Base-by-base conservation (phyloP, 331 rosid species). In the Acacia concinna region DNA sequence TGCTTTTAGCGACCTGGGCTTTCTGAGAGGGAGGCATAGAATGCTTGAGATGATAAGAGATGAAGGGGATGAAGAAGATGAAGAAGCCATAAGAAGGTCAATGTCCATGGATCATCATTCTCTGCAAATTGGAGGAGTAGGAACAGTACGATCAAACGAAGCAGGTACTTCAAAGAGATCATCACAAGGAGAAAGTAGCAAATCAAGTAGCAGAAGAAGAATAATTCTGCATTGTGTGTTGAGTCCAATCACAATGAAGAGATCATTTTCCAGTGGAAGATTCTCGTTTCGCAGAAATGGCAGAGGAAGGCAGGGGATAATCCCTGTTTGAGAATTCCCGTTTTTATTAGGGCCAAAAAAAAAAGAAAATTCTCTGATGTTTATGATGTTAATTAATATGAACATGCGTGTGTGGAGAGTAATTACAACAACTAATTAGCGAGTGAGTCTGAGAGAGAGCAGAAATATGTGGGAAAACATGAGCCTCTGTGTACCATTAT, bases 51-150 rank as follows among this genome's bases (percentile, higher is more conserved):
- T 94, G 88, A 82, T 92, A 31, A 84, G 88, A 82, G 91, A 91
- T 64, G 91, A 83, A 66, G 87, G 51, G 0, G 79, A 78, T 74
- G 88, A 82, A 60, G 88, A 81, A 60, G 87, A 70, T 76, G 88
- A 87, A 66, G 88, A 87, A 66, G 80, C 83, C 11, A 70, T 90
- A 17, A 84, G 89, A 86, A 89, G 98, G 83, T 90, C 98, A 37
- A 72, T 88, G 59, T 96, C 98, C 8, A 90, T 93, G 98, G 99
- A 96, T 70, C 89, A 96, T 70, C 89, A 89, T 86, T 82, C 87
- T 0, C 38, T 86, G 71, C 89, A 81, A 65, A 81, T 84, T 63
- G 86, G 75, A 6, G 78, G 85, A 68, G 79, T 8, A 38, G 41
- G 11, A 38, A 7, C n/a, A n/a, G n/a, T 47, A 25, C 87, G 83